phyloP scores from a whole-genome alignment of 352 stramenopile genomes.

The Phytophthora sp. region DNA sequence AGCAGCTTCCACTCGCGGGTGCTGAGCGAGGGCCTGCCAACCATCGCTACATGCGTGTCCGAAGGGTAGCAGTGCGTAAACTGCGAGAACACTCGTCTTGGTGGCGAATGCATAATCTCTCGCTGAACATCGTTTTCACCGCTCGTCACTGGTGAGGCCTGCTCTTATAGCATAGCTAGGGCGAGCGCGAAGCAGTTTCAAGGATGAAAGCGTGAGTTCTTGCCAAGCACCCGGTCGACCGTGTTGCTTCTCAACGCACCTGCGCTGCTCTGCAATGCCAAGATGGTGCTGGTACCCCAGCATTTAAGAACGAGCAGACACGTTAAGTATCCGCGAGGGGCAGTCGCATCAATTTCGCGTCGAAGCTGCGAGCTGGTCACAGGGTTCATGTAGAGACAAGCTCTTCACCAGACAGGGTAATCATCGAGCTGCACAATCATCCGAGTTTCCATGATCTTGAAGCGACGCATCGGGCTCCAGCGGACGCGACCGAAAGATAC shows the following conservation, averaged over 20 bases:
- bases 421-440: background rate
- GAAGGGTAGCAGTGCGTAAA: too few species aligned
- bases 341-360: background rate
- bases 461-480: conserved; percentile 3
- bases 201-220: background rate
- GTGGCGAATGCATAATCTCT: too few species aligned
- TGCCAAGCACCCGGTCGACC: too few species aligned
- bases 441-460: conserved; percentile 23
- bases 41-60: too few species aligned
- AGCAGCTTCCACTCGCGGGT: background rate
- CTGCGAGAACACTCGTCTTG: background rate
- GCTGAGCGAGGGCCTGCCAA: too few species aligned
- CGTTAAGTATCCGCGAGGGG: too few species aligned
- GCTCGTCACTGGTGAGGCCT: too few species aligned
- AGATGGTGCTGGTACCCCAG: too few species aligned
- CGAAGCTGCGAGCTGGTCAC: background rate
- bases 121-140: conserved; percentile 4
- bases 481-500: conserved; percentile 22
- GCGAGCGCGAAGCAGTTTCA: conserved; percentile 1
- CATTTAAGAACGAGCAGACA: too few species aligned
- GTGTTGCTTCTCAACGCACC: too few species aligned
- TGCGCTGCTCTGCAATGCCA: too few species aligned
- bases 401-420: background rate
- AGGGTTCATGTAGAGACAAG: background rate
- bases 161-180: background rate